A percentile compares a stretch with the other conserved stretches of the same genome.
Evolutionary conservation across 2,329 filamentous ascomycete genomes (phyloP).

Genomic region (Aspergillus hiratsukae): DNA sequence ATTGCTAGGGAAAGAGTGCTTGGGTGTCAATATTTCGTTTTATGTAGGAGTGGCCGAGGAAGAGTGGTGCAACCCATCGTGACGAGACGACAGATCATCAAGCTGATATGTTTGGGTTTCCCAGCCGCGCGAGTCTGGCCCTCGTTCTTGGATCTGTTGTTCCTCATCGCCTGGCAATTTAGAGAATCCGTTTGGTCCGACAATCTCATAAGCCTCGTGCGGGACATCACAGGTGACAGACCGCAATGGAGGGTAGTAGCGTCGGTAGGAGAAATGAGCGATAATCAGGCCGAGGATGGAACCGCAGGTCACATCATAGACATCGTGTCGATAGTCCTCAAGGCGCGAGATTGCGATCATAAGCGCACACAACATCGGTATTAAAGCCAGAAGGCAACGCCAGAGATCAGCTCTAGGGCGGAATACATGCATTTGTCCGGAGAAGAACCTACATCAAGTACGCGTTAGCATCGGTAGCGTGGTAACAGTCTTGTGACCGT

Average conservation of each 20-base stretch:
- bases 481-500: background rate
- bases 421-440: conserved; percentile 56
- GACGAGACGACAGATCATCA: conserved; percentile 13
- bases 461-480: background rate
- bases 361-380: conserved; percentile 53
- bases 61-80: conserved; percentile 1
- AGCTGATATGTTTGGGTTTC: conserved; percentile 21
- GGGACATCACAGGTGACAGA: conserved; percentile 50
- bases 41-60: background rate
- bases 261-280: conserved; percentile 55
- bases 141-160: conserved; percentile 19
- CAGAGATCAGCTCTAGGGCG: conserved; percentile 55
- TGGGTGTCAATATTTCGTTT: conserved; percentile 1
- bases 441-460: conserved; percentile 36
- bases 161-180: conserved; percentile 31
- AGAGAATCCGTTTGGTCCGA: conserved; percentile 23
- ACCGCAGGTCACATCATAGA: conserved; percentile 58
- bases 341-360: conserved; percentile 59
- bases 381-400: conserved; percentile 51
- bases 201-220: conserved; percentile 34
- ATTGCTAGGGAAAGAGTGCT: background rate
- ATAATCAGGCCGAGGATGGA: conserved; percentile 51
- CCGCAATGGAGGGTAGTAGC: conserved; percentile 55
- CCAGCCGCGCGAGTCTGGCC: conserved; percentile 11
- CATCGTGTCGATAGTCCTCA: conserved; percentile 62